Conservation (phyloP, 1,284 basidiomycete species). For the Pisolithus thermaeus region DNA sequence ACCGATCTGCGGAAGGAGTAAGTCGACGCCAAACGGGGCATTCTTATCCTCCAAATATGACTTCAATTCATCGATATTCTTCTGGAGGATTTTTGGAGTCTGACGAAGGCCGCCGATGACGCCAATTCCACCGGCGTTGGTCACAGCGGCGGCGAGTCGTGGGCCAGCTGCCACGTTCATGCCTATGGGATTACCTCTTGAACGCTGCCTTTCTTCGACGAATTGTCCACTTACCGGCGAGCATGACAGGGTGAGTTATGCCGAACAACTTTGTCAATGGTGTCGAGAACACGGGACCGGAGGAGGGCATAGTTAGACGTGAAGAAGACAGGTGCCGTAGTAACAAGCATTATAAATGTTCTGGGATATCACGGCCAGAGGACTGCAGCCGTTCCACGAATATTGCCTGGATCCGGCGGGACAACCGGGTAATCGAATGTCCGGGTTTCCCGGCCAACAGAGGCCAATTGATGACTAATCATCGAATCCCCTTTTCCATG, state of each 20-base stretch:
- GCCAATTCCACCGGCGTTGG: conserved; percentile 78
- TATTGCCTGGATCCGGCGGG: background rate
- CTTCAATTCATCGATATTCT: conserved; percentile 64
- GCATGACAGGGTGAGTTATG: conserved; percentile 80
- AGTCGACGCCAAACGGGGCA: conserved; percentile 79
- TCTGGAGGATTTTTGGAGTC: conserved; percentile 60
- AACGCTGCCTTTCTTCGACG: background rate
- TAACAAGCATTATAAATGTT: too few relatives aligned
- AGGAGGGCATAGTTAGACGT: conserved; percentile 47
- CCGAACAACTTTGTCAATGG: conserved; percentile 66
- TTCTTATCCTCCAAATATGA: conserved; percentile 63
- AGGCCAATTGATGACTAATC: conserved; percentile 21
- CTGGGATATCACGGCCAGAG: too few relatives aligned
- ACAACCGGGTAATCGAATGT: background rate
- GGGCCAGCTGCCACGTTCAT: conserved; percentile 86
- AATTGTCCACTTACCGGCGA: conserved; percentile 41
- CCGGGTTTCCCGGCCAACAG: too few relatives aligned
- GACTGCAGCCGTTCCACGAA: background rate
- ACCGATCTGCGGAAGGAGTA: conserved; percentile 76
- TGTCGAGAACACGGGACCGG: conserved; percentile 52
- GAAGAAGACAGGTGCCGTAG: background rate
- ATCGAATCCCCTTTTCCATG: conserved; percentile 11
- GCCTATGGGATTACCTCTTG: conserved; percentile 31
- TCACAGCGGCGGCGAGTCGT: conserved; percentile 71
- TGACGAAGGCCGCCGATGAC: conserved; percentile 78